Conservation (phyloP, 2,329 filamentous ascomycete species). For the Stagonosporopsis cucurbitacearum region DNA sequence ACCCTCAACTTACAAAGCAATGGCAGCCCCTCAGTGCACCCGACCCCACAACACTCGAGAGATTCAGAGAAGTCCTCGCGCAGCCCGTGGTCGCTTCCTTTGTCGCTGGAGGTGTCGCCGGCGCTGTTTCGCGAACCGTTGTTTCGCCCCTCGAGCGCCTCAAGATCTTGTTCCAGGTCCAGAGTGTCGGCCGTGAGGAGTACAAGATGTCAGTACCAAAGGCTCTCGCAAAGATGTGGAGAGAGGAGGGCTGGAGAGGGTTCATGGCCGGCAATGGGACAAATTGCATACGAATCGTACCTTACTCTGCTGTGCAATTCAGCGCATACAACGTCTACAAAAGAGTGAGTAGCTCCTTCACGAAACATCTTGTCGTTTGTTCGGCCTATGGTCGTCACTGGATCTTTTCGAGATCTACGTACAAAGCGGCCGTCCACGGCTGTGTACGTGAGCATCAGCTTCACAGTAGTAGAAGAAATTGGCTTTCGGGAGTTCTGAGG, state of each 20-base stretch:
- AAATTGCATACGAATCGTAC: slow-evolving; percentile 97
- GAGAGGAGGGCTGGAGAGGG: slow-evolving; percentile 93
- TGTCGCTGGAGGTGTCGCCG: slow-evolving; percentile 89
- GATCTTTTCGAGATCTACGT: background rate
- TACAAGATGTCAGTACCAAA: slow-evolving; percentile 92
- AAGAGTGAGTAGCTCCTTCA: slow-evolving; percentile 64
- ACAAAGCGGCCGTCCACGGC: background rate
- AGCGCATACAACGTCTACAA: slow-evolving; percentile 99
- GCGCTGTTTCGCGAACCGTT: slow-evolving; percentile 95
- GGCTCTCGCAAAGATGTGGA: slow-evolving; percentile 93
- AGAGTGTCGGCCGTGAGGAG: slow-evolving; percentile 86
- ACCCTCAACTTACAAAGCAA: slow-evolving; percentile 23
- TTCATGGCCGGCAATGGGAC: slow-evolving; percentile 99
- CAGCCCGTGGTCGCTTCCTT: slow-evolving; percentile 91
- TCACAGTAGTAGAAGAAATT: background rate
- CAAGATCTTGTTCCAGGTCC: slow-evolving; percentile 97
- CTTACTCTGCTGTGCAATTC: slow-evolving; percentile 97
- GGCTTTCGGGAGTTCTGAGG: background rate
- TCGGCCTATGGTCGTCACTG: background rate
- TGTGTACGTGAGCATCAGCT: background rate
- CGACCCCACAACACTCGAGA: slow-evolving; percentile 32
- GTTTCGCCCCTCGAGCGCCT: slow-evolving; percentile 94
- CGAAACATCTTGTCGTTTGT: background rate
- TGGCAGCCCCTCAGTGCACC: slow-evolving; percentile 25
- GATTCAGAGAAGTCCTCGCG: slow-evolving; percentile 59